These are phyloP conservation scores for Clonostachys chloroleuca DNA, from an alignment of 2,329 filamentous ascomycete genomes.

Conservation along the genomic window DNA sequence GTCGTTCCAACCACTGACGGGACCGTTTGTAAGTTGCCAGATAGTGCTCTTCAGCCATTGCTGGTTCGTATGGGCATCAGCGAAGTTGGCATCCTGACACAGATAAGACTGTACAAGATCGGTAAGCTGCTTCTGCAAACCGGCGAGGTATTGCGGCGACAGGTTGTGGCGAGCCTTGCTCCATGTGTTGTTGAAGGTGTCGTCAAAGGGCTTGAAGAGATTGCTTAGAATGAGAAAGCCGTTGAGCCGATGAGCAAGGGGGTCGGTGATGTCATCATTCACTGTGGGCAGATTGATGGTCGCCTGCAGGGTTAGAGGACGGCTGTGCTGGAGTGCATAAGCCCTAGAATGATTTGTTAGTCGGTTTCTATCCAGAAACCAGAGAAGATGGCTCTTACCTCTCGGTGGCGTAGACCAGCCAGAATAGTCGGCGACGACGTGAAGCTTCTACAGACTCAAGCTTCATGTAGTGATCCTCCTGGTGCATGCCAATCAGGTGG, in stretches of 20 bases:
- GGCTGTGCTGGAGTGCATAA: slow-evolving; percentile 66
- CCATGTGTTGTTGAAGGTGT: slow-evolving; percentile 60
- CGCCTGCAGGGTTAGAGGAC: slow-evolving; percentile 66
- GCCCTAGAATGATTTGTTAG: slow-evolving; percentile 33
- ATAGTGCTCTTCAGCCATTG: slow-evolving; percentile 61
- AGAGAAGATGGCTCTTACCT: slow-evolving; percentile 20
- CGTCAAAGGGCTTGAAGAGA: slow-evolving; percentile 24
- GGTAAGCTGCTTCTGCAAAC: slow-evolving; percentile 59
- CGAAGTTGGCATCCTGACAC: slow-evolving; percentile 46
- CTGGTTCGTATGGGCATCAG: slow-evolving; percentile 54
- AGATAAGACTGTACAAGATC: slow-evolving; percentile 48
- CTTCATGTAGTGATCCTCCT: too few relatives aligned
- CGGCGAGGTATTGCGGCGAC: slow-evolving; percentile 48
- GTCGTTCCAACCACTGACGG: slow-evolving; percentile 32
- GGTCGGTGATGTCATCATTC: slow-evolving; percentile 55
- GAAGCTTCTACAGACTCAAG: too few relatives aligned
- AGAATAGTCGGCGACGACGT: too few relatives aligned
- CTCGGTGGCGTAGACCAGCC: slow-evolving; percentile 48
- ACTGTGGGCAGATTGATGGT: slow-evolving; percentile 62
- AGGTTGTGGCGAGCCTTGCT: slow-evolving; percentile 58
- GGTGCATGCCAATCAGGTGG: too few relatives aligned
- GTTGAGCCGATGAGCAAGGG: slow-evolving; percentile 44
- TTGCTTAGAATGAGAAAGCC: slow-evolving; percentile 57
- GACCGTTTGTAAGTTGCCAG: slow-evolving; percentile 59
- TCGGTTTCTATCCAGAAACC: background rate